These are phyloP conservation scores for Termitomyces titanicus DNA, from an alignment of 768 basidiomycete species.

Conservation along the genomic window DNA sequence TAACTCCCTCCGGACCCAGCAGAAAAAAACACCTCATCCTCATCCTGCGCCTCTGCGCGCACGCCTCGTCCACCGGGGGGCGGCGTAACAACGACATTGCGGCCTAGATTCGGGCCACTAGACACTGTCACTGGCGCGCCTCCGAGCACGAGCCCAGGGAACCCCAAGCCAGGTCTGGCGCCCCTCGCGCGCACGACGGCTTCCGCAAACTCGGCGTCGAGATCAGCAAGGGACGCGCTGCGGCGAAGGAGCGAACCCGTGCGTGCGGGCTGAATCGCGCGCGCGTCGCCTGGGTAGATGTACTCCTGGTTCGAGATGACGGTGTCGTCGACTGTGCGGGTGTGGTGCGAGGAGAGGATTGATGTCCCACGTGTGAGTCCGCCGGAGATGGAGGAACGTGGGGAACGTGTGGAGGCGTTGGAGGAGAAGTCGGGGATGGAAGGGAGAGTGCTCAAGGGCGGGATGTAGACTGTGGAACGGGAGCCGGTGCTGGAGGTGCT, in stretches of 20 bases:
- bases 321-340: slow-evolving; percentile 70
- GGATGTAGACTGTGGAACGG: slow-evolving; percentile 73
- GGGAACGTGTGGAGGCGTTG: slow-evolving; percentile 24
- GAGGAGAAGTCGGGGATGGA: slow-evolving; percentile 63
- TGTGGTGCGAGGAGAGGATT: slow-evolving; percentile 53
- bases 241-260: slow-evolving; percentile 38
- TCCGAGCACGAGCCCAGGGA: slow-evolving; percentile 35
- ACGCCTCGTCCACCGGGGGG: slow-evolving; percentile 34
- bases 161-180: slow-evolving; percentile 34
- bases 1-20: slow-evolving; percentile 32
- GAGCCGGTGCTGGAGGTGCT: slow-evolving; percentile 52
- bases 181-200: slow-evolving; percentile 43
- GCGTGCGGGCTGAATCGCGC: slow-evolving; percentile 66
- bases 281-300: slow-evolving; percentile 68
- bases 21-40: slow-evolving; percentile 37
- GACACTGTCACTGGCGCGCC: slow-evolving; percentile 72
- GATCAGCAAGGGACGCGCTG: slow-evolving; percentile 74
- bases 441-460: slow-evolving; percentile 66
- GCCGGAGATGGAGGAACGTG: slow-evolving; percentile 22
- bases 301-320: slow-evolving; percentile 64
- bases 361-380: slow-evolving; percentile 37
- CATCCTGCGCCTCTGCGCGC: slow-evolving; percentile 28
- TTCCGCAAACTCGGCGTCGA: slow-evolving; percentile 55
- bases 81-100: slow-evolving; percentile 38
- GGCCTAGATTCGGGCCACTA: slow-evolving; percentile 54